phyloP scores from a whole-genome alignment of 805 yeast species.

The Candida tallmaniae region DNA sequence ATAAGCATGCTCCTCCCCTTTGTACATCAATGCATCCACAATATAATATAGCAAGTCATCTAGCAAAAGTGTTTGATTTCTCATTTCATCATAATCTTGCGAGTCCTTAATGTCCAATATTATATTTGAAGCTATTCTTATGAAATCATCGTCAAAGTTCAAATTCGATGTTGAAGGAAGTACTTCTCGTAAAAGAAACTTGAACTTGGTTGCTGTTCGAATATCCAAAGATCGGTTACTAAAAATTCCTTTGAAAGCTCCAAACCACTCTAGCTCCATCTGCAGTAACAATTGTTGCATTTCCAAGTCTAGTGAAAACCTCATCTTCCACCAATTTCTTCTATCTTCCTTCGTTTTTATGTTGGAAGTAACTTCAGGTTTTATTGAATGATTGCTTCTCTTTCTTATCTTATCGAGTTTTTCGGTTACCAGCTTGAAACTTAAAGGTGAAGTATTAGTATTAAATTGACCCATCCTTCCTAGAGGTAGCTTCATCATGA shows the following conservation, averaged over 20 bases:
- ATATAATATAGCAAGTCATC: conserved; percentile 64
- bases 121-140: neutral
- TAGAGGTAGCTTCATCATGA: conserved; percentile 56
- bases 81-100: neutral
- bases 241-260: conserved; percentile 70
- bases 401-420: conserved; percentile 51
- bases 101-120: neutral
- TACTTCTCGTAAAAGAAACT: neutral
- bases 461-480: conserved; percentile 32
- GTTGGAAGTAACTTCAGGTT: conserved; percentile 44
- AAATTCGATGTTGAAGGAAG: neutral
- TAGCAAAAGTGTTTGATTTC: neutral
- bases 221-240: conserved; percentile 13
- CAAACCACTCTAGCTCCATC: conserved; percentile 68
- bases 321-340: conserved; percentile 70
- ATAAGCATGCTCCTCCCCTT: conserved; percentile 64
- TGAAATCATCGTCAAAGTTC: neutral
- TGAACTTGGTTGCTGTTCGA: neutral
- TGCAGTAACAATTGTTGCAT: conserved; percentile 49
- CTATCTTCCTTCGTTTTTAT: conserved; percentile 58
- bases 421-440: neutral
- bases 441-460: neutral
- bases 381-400: conserved; percentile 60
- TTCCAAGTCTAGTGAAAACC: conserved; percentile 58
- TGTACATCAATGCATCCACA: conserved; percentile 54